Percentiles rank a stretch among this genome's conserved stretches.
These are phyloP conservation scores for Endocarpon pusillum DNA, from an alignment of 495 filamentous ascomycete species.

Conservation along the genomic window DNA sequence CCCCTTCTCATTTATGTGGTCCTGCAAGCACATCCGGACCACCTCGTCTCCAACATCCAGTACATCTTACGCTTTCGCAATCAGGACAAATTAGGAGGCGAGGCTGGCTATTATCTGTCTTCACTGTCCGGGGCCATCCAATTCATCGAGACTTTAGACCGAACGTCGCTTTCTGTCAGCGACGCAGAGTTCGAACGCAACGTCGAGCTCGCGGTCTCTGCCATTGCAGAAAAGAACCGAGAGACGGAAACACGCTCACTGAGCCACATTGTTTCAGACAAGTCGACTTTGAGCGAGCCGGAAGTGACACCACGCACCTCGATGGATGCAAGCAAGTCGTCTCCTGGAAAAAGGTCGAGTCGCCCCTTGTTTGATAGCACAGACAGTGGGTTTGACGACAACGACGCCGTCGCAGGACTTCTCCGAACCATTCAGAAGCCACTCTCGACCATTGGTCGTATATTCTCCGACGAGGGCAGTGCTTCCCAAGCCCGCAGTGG, in stretches of 20 bases:
- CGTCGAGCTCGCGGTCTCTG: conserved; percentile 90
- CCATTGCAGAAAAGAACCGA: conserved; percentile 77
- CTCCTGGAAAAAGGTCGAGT: conserved; percentile 30
- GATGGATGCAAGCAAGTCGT: conserved; percentile 35
- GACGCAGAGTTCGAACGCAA: conserved; percentile 91
- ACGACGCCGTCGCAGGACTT: conserved; percentile 67
- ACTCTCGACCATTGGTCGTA: conserved; percentile 85
- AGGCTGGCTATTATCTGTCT: conserved; percentile 95
- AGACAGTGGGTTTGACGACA: conserved; percentile 41
- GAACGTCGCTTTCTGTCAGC: conserved; percentile 80
- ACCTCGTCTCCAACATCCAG: conserved; percentile 92
- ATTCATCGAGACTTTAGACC: conserved; percentile 91
- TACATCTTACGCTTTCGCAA: conserved; percentile 95
- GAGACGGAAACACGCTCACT: conserved; percentile 22
- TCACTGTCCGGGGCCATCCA: conserved; percentile 94
- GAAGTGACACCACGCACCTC: conserved; percentile 38
- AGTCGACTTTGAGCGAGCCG: conserved; percentile 35
- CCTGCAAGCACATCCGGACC: conserved; percentile 81
- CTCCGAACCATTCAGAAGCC: conserved; percentile 84
- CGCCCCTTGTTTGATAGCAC: no score
- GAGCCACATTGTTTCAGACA: conserved; percentile 33
- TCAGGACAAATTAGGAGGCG: conserved; percentile 88
- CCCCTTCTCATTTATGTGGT: conserved; percentile 93
- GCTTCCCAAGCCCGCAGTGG: conserved; percentile 24
- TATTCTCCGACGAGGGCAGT: conserved; percentile 70